Conservation (phyloP, 1,139 yeast species). For the Yamadazyma sp. region DNA sequence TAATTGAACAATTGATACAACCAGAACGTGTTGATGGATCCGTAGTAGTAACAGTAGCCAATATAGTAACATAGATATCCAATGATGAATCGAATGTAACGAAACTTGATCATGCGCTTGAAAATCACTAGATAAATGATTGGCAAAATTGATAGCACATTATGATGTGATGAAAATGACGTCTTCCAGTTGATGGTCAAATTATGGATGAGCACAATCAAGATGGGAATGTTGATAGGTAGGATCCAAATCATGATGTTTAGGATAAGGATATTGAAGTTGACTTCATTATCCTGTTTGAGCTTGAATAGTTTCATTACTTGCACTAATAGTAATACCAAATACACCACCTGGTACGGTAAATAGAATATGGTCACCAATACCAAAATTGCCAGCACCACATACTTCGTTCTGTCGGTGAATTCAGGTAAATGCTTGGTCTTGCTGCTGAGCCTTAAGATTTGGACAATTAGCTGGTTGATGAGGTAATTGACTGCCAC, state of each 20-base stretch:
- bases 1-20: constrained; percentile 65
- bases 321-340: constrained; percentile 59
- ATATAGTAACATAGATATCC: constrained; percentile 42
- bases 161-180: constrained; percentile 77
- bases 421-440: constrained; percentile 2
- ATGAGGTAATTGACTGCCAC: constrained; percentile 11
- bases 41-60: constrained; percentile 59
- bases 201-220: constrained; percentile 71
- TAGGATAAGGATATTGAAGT: constrained; percentile 56
- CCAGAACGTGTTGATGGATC: constrained; percentile 70
- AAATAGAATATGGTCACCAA: constrained; percentile 38
- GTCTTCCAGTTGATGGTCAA: constrained; percentile 69
- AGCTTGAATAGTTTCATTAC: constrained; percentile 41
- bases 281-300: constrained; percentile 25
- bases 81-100: constrained; percentile 20
- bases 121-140: constrained; percentile 41
- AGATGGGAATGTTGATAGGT: constrained; percentile 67
- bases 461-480: constrained; percentile 1
- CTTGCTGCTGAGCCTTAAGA: constrained; percentile 1
- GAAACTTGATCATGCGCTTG: constrained; percentile 14
- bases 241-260: constrained; percentile 65
- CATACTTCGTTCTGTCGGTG: constrained; percentile 6
- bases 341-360: constrained; percentile 79
- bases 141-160: constrained; percentile 65
- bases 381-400: constrained; percentile 8